Evolutionary conservation across 768 basidiomycete genomes (phyloP).

Genomic region (Mycena rosella): DNA sequence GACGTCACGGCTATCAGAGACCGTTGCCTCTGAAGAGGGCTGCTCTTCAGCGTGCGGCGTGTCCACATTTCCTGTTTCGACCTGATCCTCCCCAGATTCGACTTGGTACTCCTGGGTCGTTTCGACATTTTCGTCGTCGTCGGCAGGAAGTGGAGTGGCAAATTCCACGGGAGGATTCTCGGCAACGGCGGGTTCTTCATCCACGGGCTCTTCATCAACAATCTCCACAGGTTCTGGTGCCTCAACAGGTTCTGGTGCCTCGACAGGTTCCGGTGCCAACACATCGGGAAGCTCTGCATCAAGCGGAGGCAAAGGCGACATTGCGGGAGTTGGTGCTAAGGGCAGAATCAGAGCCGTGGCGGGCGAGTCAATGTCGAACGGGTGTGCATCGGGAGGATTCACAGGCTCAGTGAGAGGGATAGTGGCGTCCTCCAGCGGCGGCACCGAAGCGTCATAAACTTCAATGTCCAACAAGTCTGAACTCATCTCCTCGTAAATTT

Average conservation of each 20-base stretch:
- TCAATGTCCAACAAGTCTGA: slow-evolving; percentile 61
- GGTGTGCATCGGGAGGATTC: slow-evolving; percentile 5
- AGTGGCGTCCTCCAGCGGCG: slow-evolving; percentile 31
- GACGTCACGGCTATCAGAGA: slow-evolving; percentile 13
- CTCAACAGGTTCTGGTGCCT: slow-evolving; percentile 54
- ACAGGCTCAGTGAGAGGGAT: slow-evolving; percentile 22
- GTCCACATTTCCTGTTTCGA: background rate
- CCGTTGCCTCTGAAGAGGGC: slow-evolving; percentile 4
- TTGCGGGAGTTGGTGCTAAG: slow-evolving; percentile 22
- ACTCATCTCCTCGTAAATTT: slow-evolving; percentile 41
- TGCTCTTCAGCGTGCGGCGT: slow-evolving; percentile 19
- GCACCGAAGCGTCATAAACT: slow-evolving; percentile 57
- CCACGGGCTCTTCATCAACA: slow-evolving; percentile 43
- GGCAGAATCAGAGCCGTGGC: background rate
- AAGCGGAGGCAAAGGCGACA: slow-evolving; percentile 39
- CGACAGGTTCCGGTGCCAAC: slow-evolving; percentile 48
- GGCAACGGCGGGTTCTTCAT: slow-evolving; percentile 42
- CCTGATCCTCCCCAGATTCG: slow-evolving; percentile 14
- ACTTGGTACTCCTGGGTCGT: slow-evolving; percentile 10
- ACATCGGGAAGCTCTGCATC: slow-evolving; percentile 59
- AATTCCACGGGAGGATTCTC: slow-evolving; percentile 58
- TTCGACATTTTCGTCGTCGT: slow-evolving; percentile 21
- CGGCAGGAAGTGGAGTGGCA: slow-evolving; percentile 42
- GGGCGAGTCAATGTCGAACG: slow-evolving; percentile 18
- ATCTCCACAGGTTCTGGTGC: slow-evolving; percentile 57